Evolutionary conservation across 148 eudicot genomes (phyloP).

Genomic region (Agrostemma githago): DNA sequence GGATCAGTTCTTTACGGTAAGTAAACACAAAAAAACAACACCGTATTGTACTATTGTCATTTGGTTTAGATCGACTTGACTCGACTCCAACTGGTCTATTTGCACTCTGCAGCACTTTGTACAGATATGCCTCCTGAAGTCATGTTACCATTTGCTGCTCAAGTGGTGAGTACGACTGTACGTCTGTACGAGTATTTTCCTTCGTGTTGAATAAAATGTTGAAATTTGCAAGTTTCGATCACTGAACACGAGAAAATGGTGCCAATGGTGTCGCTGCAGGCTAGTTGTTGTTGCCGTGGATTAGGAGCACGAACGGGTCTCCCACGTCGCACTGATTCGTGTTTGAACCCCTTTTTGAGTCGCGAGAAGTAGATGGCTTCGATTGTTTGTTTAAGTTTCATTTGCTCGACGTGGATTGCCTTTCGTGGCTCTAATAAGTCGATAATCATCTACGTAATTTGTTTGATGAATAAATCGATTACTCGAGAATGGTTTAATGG

Average conservation of each 20-base stretch:
- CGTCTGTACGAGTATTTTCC: not conserved
- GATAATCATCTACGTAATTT: too few relatives aligned
- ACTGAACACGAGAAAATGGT: not conserved
- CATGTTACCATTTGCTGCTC: slow-evolving; percentile 86
- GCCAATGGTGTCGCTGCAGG: slow-evolving; percentile 38
- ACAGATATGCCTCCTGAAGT: slow-evolving; percentile 63
- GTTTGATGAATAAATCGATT: too few relatives aligned
- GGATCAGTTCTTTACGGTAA: slow-evolving; percentile 87
- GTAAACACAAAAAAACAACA: slow-evolving; percentile 1
- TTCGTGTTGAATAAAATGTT: too few relatives aligned
- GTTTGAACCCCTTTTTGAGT: slow-evolving; percentile 42
- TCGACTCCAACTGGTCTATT: not conserved
- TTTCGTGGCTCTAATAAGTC: too few relatives aligned
- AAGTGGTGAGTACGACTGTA: slow-evolving; percentile 55
- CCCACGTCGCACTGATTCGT: slow-evolving; percentile 50
- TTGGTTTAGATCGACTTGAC: not conserved
- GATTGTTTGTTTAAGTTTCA: too few relatives aligned
- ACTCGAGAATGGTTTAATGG: too few relatives aligned
- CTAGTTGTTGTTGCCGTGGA: slow-evolving; percentile 65
- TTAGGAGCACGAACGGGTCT: slow-evolving; percentile 86
- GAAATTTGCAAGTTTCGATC: not conserved
- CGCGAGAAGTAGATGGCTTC: slow-evolving; percentile 13
- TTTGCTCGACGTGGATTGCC: too few relatives aligned
- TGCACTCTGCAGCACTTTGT: slow-evolving; percentile 56
- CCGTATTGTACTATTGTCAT: too few relatives aligned